Evolutionary conservation across 306 rosid species (phyloP), one percentile per base, ranked within the genome.

Genomic region (Prunus salicina): DNA sequence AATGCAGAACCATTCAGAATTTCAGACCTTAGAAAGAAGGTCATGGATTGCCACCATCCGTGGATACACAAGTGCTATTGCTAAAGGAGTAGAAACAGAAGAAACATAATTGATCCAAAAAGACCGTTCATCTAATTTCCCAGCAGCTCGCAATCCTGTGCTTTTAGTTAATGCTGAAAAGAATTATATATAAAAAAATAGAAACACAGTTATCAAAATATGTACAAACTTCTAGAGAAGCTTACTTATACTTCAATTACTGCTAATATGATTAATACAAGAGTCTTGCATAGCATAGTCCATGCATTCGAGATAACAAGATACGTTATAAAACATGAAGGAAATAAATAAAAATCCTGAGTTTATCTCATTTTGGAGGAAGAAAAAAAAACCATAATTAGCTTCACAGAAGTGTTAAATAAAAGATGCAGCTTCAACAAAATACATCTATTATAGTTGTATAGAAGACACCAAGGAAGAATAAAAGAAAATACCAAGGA

Each of bases 61-160:
- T 69, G 97, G 96, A 82, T 92, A 92, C 71, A 90, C 97, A 57
- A 92, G 88, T 8, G 96, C 91, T 77, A 90, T 89, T 50, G 94
- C 97, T 76, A 90, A 83, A 60, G 88, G 87, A 73, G 84, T 76
- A 80, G 97, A 89, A 74, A 90, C 84, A 51, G 89, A 84, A 20
- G 96, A 87, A 38, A 87, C 96, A 63, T 83, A 82, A 67, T 87
- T 88, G 62, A 90, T 86, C 97, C 97, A 92, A 83, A 81, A 87
- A 67, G 97, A 92, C 62, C 93, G 81, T 72, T 90, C 97, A 87
- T 92, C 97, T 61, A 92, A 82, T 78, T 83, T 90, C 60, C 92
- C 96, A 45, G 88, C 88, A 51, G 83, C 82, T 81, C 89, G 80
- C 87, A 92, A 77, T 74, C 97, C 97, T 11, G 81, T 78, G 78